Evolutionary conservation across 305 asterid genomes (phyloP).

Genomic region (Nicotiana rustica): DNA sequence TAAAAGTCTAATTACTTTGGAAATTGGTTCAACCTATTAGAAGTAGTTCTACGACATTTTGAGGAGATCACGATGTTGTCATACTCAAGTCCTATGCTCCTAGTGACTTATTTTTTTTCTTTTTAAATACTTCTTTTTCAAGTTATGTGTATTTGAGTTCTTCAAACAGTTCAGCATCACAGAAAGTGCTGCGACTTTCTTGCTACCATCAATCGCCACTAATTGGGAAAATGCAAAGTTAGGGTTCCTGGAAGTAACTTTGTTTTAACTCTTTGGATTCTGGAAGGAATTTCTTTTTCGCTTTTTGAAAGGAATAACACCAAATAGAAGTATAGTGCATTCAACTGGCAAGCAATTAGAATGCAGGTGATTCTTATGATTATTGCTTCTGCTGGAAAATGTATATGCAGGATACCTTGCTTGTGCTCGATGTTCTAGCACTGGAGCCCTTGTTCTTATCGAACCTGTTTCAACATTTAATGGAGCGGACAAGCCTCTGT

Average conservation of each 20-base stretch:
- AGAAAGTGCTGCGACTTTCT: constrained; percentile 21
- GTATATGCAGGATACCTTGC: constrained; percentile 87
- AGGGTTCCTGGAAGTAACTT: neutral
- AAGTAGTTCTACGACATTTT: neutral
- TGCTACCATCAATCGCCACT: neutral
- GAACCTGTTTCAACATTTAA: constrained; percentile 70
- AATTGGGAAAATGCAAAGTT: neutral
- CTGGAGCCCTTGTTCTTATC: constrained; percentile 81
- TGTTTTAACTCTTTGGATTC: neutral
- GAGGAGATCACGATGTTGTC: neutral
- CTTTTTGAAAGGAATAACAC: neutral
- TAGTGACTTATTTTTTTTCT: neutral
- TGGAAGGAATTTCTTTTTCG: neutral
- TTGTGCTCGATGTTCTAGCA: constrained; percentile 91
- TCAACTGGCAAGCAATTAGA: neutral
- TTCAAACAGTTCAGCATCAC: neutral
- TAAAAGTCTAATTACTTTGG: neutral
- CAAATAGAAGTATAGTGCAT: neutral
- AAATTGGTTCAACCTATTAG: constrained; percentile 10
- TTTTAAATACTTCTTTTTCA: neutral
- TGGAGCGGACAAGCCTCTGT: constrained; percentile 60
- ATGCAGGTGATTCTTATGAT: constrained; percentile 16
- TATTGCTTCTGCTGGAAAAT: neutral
- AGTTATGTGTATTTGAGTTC: neutral
- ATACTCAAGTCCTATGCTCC: neutral